phyloP scores from a whole-genome alignment of 139 green algal species.

The Coelastrella sp. region DNA sequence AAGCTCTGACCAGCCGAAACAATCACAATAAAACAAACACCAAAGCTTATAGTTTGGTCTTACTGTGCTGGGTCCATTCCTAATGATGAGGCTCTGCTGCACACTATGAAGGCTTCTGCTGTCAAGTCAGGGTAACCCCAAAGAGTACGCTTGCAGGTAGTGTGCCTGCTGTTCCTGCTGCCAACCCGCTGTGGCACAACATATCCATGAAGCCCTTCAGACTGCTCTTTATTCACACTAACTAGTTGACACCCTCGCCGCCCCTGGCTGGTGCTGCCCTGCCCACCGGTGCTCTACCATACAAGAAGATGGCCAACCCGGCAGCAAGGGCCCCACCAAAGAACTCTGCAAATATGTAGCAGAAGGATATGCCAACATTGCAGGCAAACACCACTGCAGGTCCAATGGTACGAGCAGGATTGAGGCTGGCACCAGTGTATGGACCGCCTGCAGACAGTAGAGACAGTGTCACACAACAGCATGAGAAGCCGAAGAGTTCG shows the following conservation, averaged over 20 bases:
- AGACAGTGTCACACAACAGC: neutral
- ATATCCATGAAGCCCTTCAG: too few relatives aligned
- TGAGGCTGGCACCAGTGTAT: constrained; percentile 80
- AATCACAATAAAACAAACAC: too few relatives aligned
- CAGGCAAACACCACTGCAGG: constrained; percentile 79
- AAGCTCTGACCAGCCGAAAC: too few relatives aligned
- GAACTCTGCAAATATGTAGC: constrained; percentile 80
- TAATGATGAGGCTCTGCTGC: too few relatives aligned
- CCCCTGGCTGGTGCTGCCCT: constrained; percentile 33
- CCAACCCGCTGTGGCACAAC: too few relatives aligned
- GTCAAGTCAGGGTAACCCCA: too few relatives aligned
- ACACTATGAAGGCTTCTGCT: too few relatives aligned
- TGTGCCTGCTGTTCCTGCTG: too few relatives aligned
- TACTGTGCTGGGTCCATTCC: too few relatives aligned
- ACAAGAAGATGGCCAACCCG: constrained; percentile 76
- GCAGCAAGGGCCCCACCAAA: constrained; percentile 71
- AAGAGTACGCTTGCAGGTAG: too few relatives aligned
- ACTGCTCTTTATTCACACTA: too few relatives aligned
- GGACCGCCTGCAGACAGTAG: constrained; percentile 70
- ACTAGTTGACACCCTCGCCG: neutral
- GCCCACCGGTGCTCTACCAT: constrained; percentile 60
- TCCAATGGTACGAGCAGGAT: constrained; percentile 82
- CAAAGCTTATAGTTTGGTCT: too few relatives aligned
- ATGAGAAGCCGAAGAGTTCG: neutral
- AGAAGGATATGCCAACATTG: constrained; percentile 71